These are phyloP conservation scores for Pichia rugopelliculosa DNA, from an alignment of 805 yeast genomes.

Conservation along the genomic window DNA sequence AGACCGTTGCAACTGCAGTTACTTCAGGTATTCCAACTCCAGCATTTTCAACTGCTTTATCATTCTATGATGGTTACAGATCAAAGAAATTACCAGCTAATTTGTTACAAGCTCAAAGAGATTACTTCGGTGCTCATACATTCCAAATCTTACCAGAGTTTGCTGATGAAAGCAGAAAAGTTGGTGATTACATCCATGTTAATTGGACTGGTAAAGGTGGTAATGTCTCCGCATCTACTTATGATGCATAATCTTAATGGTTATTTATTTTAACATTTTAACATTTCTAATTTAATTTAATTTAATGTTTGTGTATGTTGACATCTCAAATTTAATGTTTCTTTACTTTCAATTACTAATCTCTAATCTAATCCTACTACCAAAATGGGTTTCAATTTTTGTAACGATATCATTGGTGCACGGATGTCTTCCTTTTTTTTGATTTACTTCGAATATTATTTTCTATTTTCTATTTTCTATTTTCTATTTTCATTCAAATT, in stretches of 20 bases:
- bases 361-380: neutral
- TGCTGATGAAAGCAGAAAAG: constrained; percentile 72
- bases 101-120: constrained; percentile 98
- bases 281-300: neutral
- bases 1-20: constrained; percentile 69
- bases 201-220: constrained; percentile 99
- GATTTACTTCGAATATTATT: too few relatives aligned
- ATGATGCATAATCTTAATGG: constrained; percentile 57
- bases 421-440: neutral
- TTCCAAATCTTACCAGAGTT: constrained; percentile 87
- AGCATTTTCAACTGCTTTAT: constrained; percentile 92
- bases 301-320: too few relatives aligned
- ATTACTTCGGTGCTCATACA: constrained; percentile 99
- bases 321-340: too few relatives aligned
- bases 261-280: neutral
- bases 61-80: constrained; percentile 99
- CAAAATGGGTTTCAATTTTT: too few relatives aligned
- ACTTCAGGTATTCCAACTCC: constrained; percentile 93
- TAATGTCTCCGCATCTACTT: constrained; percentile 90
- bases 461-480: too few relatives aligned
- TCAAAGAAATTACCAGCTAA: constrained; percentile 93
- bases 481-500: neutral
- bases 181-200: constrained; percentile 78
- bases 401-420: neutral
- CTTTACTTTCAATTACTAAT: neutral